Base-by-base conservation (phyloP, 164 flowering plant species). In the Santalum album region DNA sequence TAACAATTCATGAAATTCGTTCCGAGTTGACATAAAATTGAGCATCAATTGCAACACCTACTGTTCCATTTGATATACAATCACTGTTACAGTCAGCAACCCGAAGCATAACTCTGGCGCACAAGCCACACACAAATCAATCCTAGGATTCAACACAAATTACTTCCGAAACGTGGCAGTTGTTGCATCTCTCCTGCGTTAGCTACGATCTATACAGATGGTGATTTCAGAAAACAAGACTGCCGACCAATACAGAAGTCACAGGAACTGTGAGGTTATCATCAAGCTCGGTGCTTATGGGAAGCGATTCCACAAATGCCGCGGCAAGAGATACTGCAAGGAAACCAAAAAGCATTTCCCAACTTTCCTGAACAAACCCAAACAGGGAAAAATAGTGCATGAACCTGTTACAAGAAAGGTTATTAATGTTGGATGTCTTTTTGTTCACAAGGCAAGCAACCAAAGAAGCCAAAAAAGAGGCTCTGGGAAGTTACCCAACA, bases 241-340 rank as follows among this genome's bases (percentile, higher is more conserved):
- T 72, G 21, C 95, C 94, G 36, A 81, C 64, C 52, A 87, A 55
- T 10, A 85, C 22, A 11, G 90, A 75, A 36, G 87, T 72, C 22
- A 89, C 49, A 19, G 96, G 78, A 61, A 89, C 89, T 1, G 95
- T 84, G 47, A 92, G 81, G 63, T 89, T 92, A 73, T 92, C 98
- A 64, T 92, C 96, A 53, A 92, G 77, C 55, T 74, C 75, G 32
- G 84, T 69, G 65, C 96, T 84, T 40, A 86, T 68, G 9, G 98
- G 96, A 20, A 84, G 94, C 12, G 96, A 92, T 59, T 92, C 98
- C 57, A 89, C 96, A 38, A 89, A 12, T 18, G 98, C 60, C 10
- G 90, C 44, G 19, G 71, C 81, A 49, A 85, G 54, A 53, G 96
- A 86, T 14, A 82, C 85, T 18, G 77, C 43, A 45, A 92, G 69